Base-by-base conservation (phyloP, 768 basidiomycete species). In the Leccinum fibrillosum region DNA sequence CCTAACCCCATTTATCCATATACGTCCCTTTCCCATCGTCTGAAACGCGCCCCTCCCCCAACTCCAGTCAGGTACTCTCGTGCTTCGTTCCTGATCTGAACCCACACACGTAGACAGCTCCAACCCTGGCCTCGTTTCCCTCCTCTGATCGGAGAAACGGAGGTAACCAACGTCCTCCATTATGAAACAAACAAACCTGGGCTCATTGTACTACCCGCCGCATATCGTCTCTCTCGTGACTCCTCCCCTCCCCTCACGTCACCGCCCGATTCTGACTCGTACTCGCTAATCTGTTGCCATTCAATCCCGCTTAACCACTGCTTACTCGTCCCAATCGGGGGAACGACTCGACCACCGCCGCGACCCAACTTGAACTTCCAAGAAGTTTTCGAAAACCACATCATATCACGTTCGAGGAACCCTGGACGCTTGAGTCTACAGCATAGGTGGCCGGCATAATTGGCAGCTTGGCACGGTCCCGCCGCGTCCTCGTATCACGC, bases 121-220 rank as follows among this genome's bases (percentile, higher is more conserved):
- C 59, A 52, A 55, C 54, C 48, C 53, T 44, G 9, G 11, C 48
- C 23, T 25, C 48, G 21, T 12, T 34, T 42, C 37, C 23, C 42
- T 34, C 39, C 34, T 54, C 48, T 10, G 50, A 68, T 56, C 66
- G 60, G 66, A 50, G 54, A 21, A 37, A 69, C 66, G 66, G 66
- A 67, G 61, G 44, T 66, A 68, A 62, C 56, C 4, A 48, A 42
- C 56, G 52, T 34, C 32, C n/a, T 44, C 34, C 47, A 49, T 63
- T 62, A 56, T 63, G 42, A 44, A 44, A 44, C 42, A 44, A 44
- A 21, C 42, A 44, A 44, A 44, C 19, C 19, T 42, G 42, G 19
- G 19, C 42, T 25, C 55, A 50, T 49, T 26, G 25, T 39, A 19
- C 30, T 19, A 42, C 52, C 34, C 45, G 50, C 58, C 44, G 58